phyloP scores from a whole-genome alignment of 1,139 yeast genomes.

The Taphrina communis region DNA sequence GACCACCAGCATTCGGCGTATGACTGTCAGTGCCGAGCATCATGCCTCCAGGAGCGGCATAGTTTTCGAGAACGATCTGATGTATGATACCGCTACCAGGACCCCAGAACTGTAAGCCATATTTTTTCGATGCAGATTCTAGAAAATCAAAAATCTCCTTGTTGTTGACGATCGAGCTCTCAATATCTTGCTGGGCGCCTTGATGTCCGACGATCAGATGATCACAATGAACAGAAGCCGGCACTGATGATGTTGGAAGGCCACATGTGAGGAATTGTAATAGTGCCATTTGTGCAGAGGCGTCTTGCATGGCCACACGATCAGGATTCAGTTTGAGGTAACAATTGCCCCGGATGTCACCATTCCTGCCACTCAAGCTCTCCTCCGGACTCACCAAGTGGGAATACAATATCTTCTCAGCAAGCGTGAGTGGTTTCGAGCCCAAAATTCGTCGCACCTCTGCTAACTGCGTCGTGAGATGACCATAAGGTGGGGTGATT shows the following conservation, averaged over 20 bases:
- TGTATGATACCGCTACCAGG: constrained; percentile 99
- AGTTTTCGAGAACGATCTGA: constrained; percentile 94
- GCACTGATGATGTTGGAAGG: constrained; percentile 81
- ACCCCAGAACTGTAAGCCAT: constrained; percentile 98
- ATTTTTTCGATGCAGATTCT: constrained; percentile 86
- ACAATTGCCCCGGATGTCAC: constrained; percentile 76
- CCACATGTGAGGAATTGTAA: constrained; percentile 97
- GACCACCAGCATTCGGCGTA: constrained; percentile 98
- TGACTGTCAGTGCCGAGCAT: constrained; percentile 99
- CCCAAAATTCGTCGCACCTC: constrained; percentile 65
- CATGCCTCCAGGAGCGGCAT: constrained; percentile 95
- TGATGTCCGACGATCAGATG: constrained; percentile 94
- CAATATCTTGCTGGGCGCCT: constrained; percentile 82
- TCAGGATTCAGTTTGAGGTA: constrained; percentile 94
- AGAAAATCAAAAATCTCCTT: constrained; percentile 93
- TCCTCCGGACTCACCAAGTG: constrained; percentile 89
- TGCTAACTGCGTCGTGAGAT: constrained; percentile 67
- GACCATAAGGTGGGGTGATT: constrained; percentile 79
- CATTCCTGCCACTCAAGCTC: constrained; percentile 60
- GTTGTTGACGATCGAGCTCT: constrained; percentile 77
- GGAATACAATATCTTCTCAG: constrained; percentile 91
- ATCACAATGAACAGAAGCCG: constrained; percentile 96
- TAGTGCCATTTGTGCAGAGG: constrained; percentile 97
- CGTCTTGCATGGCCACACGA: constrained; percentile 99
- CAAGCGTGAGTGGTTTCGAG: constrained; percentile 76